Percentiles rank a stretch among this genome's conserved stretches.
Conservation (phyloP, 169 alveolate species). For the Plasmodium gonderi region DNA sequence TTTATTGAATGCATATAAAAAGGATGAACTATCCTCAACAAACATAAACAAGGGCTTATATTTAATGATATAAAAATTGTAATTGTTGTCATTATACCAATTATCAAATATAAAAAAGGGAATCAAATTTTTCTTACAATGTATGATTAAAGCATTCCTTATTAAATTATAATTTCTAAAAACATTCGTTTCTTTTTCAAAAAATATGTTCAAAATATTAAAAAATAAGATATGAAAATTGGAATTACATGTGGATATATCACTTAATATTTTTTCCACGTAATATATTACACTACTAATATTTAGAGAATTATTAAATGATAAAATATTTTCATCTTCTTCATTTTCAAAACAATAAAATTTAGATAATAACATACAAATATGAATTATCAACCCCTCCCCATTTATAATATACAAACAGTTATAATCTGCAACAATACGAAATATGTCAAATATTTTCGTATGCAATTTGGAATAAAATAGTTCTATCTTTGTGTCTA, state of each 20-base stretch:
- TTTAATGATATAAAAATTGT: slow-evolving; percentile 71
- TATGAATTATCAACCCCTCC: slow-evolving; percentile 56
- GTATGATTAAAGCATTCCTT: slow-evolving; percentile 80
- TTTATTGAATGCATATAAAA: slow-evolving; percentile 77
- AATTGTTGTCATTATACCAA: slow-evolving; percentile 79
- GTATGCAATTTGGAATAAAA: slow-evolving; percentile 63
- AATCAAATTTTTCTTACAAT: slow-evolving; percentile 77
- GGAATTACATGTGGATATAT: slow-evolving; percentile 48
- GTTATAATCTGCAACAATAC: slow-evolving; percentile 67
- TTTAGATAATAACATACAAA: slow-evolving; percentile 64
- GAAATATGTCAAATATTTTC: slow-evolving; percentile 53
- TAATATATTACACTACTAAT: slow-evolving; percentile 63
- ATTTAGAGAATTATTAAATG: slow-evolving; percentile 48
- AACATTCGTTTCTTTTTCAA: slow-evolving; percentile 58
- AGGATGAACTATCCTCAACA: slow-evolving; percentile 86
- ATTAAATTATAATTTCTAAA: slow-evolving; percentile 57
- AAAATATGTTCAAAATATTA: slow-evolving; percentile 78
- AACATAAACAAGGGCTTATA: slow-evolving; percentile 82
- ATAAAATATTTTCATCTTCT: slow-evolving; percentile 55
- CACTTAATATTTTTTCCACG: slow-evolving; percentile 55
- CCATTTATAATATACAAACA: slow-evolving; percentile 66
- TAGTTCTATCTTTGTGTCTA: slow-evolving; percentile 52
- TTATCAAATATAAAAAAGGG: slow-evolving; percentile 76
- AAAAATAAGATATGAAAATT: slow-evolving; percentile 80
- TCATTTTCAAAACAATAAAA: slow-evolving; percentile 60